phyloP scores from a whole-genome alignment of 768 basidiomycete species.

The Suillus sp. region DNA sequence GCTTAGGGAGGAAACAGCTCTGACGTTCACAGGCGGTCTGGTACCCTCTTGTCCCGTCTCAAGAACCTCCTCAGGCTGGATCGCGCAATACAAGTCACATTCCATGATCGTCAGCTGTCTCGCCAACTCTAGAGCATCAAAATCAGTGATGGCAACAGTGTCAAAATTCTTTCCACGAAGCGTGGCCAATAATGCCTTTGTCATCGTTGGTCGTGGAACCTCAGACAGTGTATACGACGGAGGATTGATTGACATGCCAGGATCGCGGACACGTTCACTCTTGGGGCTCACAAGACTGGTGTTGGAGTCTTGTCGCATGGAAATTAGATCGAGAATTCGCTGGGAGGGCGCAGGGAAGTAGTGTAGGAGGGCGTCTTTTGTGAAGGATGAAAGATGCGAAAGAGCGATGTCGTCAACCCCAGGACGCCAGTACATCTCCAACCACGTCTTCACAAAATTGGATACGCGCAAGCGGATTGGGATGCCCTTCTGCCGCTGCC shows the following conservation, averaged over 20 bases:
- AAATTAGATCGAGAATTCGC: constrained; percentile 70
- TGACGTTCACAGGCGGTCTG: constrained; percentile 68
- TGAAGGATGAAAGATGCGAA: constrained; percentile 58
- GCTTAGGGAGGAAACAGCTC: constrained; percentile 83
- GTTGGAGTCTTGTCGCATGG: constrained; percentile 52
- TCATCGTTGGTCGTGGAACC: constrained; percentile 86
- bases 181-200: constrained; percentile 68
- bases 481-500: constrained; percentile 86
- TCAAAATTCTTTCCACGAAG: constrained; percentile 68
- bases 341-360: constrained; percentile 72
- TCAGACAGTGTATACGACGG: constrained; percentile 55
- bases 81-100: constrained; percentile 80
- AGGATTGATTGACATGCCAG: constrained; percentile 73
- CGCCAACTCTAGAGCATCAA: constrained; percentile 89
- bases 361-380: constrained; percentile 56
- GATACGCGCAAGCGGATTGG: constrained; percentile 90
- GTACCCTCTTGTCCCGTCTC: constrained; percentile 77
- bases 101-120: constrained; percentile 96
- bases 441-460: constrained; percentile 93
- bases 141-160: constrained; percentile 78
- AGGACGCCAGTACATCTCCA: constrained; percentile 88
- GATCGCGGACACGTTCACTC: constrained; percentile 69
- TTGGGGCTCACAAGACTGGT: constrained; percentile 54
- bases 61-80: constrained; percentile 86
- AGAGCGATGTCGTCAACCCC: constrained; percentile 70